Conservation (phyloP, 257 asterid genomes). For the Craterostigma plantagineum region DNA sequence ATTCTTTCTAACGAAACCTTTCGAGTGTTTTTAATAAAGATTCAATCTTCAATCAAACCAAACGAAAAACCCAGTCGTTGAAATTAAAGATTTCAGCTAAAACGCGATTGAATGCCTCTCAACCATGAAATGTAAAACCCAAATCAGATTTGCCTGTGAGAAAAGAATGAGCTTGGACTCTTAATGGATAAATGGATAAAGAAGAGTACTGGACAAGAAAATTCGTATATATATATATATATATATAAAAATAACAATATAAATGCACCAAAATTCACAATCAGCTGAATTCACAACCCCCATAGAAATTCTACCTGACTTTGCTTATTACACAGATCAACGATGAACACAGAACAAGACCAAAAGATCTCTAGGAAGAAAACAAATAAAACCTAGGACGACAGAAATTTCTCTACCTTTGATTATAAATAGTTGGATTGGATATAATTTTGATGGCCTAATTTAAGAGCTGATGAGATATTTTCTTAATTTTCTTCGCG, state of each 20-base stretch:
- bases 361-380: no score
- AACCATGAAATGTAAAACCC: neutral
- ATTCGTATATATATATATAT: constrained; percentile 9
- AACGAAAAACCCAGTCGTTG: constrained; percentile 7
- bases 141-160: neutral
- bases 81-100: constrained; percentile 8
- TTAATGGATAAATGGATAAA: constrained; percentile 22
- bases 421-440: no score
- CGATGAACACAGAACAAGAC: no score
- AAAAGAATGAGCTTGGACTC: constrained; percentile 10
- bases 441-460: no score
- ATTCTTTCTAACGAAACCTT: neutral
- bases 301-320: no score
- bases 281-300: no score
- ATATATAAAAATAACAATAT: neutral
- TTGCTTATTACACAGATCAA: no score
- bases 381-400: no score
- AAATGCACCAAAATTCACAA: no score
- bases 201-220: constrained; percentile 19
- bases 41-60: neutral
- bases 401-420: no score
- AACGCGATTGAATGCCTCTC: constrained; percentile 2
- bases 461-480: no score
- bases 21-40: constrained; percentile 3
- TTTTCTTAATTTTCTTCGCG: no score